A percentile compares a stretch with the other conserved stretches of the same genome.
Evolutionary conservation across 495 filamentous ascomycete species (phyloP).

Genomic region (Lasiosphaeriaceae sp.): DNA sequence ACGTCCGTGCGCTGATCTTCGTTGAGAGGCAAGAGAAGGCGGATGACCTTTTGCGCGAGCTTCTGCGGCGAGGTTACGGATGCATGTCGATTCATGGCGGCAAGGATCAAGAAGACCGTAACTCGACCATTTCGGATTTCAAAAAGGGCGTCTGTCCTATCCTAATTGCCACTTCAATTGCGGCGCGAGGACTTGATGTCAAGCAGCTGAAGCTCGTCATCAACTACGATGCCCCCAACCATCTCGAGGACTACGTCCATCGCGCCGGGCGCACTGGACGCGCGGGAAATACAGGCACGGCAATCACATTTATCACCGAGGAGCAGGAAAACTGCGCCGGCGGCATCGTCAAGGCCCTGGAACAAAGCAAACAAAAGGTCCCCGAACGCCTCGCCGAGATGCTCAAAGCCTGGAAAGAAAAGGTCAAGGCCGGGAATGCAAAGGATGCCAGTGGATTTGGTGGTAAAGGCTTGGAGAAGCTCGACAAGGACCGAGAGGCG

Average conservation of each 20-base stretch:
- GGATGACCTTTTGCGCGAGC: constrained; percentile 73
- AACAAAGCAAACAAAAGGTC: constrained; percentile 78
- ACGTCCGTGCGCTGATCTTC: constrained; percentile 85
- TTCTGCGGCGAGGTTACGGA: constrained; percentile 86
- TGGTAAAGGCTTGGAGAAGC: constrained; percentile 86
- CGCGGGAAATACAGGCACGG: constrained; percentile 91
- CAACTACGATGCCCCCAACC: constrained; percentile 95
- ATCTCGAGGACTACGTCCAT: constrained; percentile 97
- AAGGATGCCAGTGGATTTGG: constrained; percentile 88
- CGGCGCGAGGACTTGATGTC: constrained; percentile 91
- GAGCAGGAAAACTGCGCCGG: constrained; percentile 88
- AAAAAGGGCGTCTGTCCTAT: constrained; percentile 87
- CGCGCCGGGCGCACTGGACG: constrained; percentile 91
- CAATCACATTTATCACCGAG: constrained; percentile 88
- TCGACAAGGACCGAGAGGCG: constrained; percentile 86
- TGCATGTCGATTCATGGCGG: constrained; percentile 96
- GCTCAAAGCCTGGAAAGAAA: constrained; percentile 71
- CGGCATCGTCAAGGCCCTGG: constrained; percentile 90
- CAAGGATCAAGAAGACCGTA: constrained; percentile 92
- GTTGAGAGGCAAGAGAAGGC: constrained; percentile 94
- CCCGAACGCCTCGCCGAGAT: constrained; percentile 62
- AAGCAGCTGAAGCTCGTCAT: constrained; percentile 95
- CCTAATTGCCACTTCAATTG: constrained; percentile 91
- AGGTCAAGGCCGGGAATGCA: constrained; percentile 87
- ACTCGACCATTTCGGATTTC: constrained; percentile 93